Base-by-base conservation (phyloP, 768 basidiomycete species). In the Leccinum uliginosum region DNA sequence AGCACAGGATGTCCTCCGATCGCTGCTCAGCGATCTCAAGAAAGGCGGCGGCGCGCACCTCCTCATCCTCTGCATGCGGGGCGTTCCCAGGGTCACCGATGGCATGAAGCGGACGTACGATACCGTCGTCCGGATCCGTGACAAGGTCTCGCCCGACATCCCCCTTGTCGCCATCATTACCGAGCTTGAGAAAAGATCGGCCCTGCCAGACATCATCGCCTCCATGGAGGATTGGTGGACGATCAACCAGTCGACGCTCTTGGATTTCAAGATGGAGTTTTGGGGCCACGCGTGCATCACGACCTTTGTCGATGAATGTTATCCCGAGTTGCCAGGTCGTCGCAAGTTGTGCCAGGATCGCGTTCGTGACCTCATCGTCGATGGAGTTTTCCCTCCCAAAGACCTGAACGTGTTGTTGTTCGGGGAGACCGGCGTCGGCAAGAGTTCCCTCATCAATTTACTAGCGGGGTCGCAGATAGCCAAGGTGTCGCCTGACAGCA, bases 351-450 rank as follows among this genome's bases (percentile, higher is more conserved):
- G 45, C 24, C 45, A 46, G 24, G 24, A 23, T 2, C 45, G 23
- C 14, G 24, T 46, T 17, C 24, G 45, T 24, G 17, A 9, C 45
- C 45, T 46, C 45, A 46, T 46, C 23, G 45, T 26, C 15, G 7
- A 46, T 3, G 15, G 14, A 1, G 45, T 46, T 46, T 23, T 48
- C 8, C 62, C 66, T 30, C 3, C 56, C 0, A 59, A 64, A 43
- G 62, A 68, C 48, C 24, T 67, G 8, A 67, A 74, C 49, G 53
- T 78, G 48, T 62, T 78, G 15, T 50, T 79, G 17, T 79, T 78
- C 49, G 77, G 78, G 0, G 74, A 78, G 54, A 69, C 73, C 0
- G 77, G 77, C 17, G 56, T 62, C 19, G 69, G 69, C 3, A 71
- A 71, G 46, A 71, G 69, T n/a, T 73, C 71, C 4, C 59, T 71